A percentile compares a stretch with the other conserved stretches of the same genome.
Evolutionary conservation across 163 green algal species (phyloP).

Genomic region (Volvox carteri): DNA sequence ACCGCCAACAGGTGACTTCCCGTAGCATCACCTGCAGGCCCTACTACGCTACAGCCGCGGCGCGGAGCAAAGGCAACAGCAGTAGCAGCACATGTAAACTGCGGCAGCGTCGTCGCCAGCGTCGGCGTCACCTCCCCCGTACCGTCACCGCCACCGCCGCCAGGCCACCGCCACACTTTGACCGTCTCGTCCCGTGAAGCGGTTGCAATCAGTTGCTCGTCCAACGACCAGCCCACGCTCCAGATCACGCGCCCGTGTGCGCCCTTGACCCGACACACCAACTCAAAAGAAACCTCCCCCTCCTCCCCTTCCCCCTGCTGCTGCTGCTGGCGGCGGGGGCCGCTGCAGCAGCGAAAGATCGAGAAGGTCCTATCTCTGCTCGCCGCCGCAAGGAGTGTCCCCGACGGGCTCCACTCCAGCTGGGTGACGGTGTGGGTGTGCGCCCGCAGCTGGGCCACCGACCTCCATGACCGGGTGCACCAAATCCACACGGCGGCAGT

Average conservation of each 20-base stretch:
- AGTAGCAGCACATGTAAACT: slow-evolving; percentile 71
- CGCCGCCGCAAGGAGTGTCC: slow-evolving; percentile 78
- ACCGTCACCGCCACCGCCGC: neutral
- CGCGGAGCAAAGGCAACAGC: slow-evolving; percentile 75
- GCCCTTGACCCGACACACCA: slow-evolving; percentile 62
- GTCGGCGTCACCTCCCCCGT: neutral
- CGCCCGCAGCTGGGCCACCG: slow-evolving; percentile 74
- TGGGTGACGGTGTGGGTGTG: slow-evolving; percentile 96
- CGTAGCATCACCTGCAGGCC: neutral
- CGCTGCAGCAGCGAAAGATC: slow-evolving; percentile 68
- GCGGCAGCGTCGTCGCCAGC: slow-evolving; percentile 58
- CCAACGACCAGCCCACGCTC: slow-evolving; percentile 80
- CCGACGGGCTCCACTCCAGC: slow-evolving; percentile 88
- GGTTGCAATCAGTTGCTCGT: slow-evolving; percentile 81
- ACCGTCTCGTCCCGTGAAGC: slow-evolving; percentile 85
- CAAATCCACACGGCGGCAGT: slow-evolving; percentile 91
- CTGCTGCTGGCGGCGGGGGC: neutral
- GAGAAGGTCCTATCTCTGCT: slow-evolving; percentile 86
- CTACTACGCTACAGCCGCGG: neutral
- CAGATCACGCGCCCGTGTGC: slow-evolving; percentile 89
- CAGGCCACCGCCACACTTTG: slow-evolving; percentile 79
- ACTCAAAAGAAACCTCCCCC: slow-evolving; percentile 64
- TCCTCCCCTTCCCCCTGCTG: neutral
- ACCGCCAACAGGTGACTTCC: slow-evolving; percentile 72
- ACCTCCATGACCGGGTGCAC: slow-evolving; percentile 81